Percentiles rank a stretch among this genome's conserved stretches.
phyloP scores from a whole-genome alignment of 768 basidiomycete genomes.

The Gautieria morchelliformis region DNA sequence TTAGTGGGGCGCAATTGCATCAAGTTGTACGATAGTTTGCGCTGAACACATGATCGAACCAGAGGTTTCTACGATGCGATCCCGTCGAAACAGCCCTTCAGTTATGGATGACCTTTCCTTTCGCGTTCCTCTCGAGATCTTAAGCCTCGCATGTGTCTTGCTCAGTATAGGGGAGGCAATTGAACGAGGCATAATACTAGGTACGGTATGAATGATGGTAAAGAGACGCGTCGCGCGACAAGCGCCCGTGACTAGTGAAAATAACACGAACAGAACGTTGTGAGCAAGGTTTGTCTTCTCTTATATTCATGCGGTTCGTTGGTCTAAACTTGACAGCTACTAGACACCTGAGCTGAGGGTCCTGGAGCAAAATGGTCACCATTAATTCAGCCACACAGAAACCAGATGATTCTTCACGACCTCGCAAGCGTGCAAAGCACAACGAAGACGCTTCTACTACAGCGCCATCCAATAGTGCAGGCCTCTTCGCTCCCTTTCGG shows the following conservation, averaged over 20 bases:
- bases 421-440: constrained; percentile 11
- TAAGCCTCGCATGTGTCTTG: neutral
- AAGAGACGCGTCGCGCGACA: neutral
- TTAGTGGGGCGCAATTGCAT: neutral
- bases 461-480: neutral
- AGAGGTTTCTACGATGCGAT: neutral
- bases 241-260: neutral
- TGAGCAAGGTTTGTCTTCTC: too few species aligned
- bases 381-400: neutral
- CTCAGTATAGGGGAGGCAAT: neutral
- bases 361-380: neutral
- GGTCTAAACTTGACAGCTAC: too few species aligned
- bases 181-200: neutral
- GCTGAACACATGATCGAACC: neutral
- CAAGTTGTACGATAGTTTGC: neutral
- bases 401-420: constrained; percentile 6
- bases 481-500: constrained; percentile 85
- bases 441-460: constrained; percentile 8
- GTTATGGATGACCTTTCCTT: neutral
- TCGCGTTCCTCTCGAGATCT: neutral
- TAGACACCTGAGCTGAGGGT: too few species aligned
- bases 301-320: too few species aligned
- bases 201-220: too few species aligned
- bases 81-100: neutral
- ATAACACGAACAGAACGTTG: too few species aligned